These are phyloP conservation scores for Boeremia lycopersici DNA, from an alignment of 2,329 filamentous ascomycete genomes.

Conservation along the genomic window DNA sequence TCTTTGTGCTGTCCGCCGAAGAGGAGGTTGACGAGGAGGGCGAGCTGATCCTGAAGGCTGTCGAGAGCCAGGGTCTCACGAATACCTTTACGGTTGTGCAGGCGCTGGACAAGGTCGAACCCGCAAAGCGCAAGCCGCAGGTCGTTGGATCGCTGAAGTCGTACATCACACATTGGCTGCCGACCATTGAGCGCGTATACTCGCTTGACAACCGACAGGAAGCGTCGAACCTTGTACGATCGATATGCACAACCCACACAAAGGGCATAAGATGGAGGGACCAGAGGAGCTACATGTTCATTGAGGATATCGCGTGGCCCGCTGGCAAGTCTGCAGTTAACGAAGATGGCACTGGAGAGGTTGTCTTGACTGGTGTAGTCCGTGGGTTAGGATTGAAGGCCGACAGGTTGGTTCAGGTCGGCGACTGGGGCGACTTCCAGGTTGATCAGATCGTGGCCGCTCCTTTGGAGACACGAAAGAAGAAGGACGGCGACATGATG, in stretches of 20 bases:
- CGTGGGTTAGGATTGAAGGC: slow-evolving; percentile 86
- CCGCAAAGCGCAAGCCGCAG: slow-evolving; percentile 76
- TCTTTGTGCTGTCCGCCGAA: slow-evolving; percentile 81
- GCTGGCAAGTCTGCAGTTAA: slow-evolving; percentile 52
- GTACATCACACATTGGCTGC: slow-evolving; percentile 93
- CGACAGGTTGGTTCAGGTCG: slow-evolving; percentile 86
- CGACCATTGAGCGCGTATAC: slow-evolving; percentile 87
- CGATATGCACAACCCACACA: slow-evolving; percentile 87
- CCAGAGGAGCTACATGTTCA: slow-evolving; percentile 92
- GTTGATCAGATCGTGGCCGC: slow-evolving; percentile 86
- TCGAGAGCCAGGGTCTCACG: slow-evolving; percentile 93
- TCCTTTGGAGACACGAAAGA: slow-evolving; percentile 64
- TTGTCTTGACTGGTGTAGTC: slow-evolving; percentile 82
- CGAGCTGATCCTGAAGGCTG: slow-evolving; percentile 81
- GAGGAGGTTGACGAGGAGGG: slow-evolving; percentile 84
- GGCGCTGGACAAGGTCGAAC: slow-evolving; percentile 76
- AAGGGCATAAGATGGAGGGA: slow-evolving; percentile 97
- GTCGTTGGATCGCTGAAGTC: slow-evolving; percentile 84
- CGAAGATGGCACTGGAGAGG: slow-evolving; percentile 60
- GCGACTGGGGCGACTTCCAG: slow-evolving; percentile 93
- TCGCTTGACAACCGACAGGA: slow-evolving; percentile 88
- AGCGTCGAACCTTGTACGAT: slow-evolving; percentile 86
- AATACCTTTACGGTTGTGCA: slow-evolving; percentile 88
- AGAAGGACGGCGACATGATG: slow-evolving; percentile 70
- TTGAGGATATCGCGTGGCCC: slow-evolving; percentile 79